Evolutionary conservation across 306 rosid species (phyloP), one percentile per base, ranked within the genome.

Genomic region (Carpinus fangiana): DNA sequence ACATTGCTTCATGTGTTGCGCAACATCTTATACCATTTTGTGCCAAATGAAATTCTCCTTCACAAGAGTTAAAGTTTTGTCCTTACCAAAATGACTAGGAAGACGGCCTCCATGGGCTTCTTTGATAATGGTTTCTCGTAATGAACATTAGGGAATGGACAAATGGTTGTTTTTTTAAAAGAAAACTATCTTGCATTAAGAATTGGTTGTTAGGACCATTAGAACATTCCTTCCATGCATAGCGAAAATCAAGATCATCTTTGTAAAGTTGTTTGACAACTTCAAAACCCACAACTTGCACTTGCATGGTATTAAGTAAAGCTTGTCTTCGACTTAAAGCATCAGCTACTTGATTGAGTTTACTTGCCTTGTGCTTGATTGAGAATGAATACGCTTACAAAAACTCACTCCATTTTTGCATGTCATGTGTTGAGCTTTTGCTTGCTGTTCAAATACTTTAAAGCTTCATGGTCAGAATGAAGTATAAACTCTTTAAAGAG

Each of bases 61-160:
- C 2, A 72, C 75, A 12, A 50, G 43, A 6, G 12, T 0, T 43
- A 72, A 51, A 34, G 61, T 72, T 16, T 72, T 72, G 60, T 50
- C 18, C 26, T 1, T 23, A 5, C 75, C 26, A 72, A 72, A 51
- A 20, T 72, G 75, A 3, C 61, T 1, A 50, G 14, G 45, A 26
- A 72, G 45, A 1, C 75, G 47, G 18, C 61, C 75, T 12, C 61
- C 47, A 72, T 72, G 45, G 47, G 61, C 75, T 13, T 51, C 13
- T 14, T 23, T 10, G 23, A 50, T 51, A 17, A 72, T 51, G 10
- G 26, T 46, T 3, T 31, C 43, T 41, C 26, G 1, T 2, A 72
- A 14, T 7, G 26, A 51, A 26, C 48, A 38, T 38, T 38, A 4
- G 43, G 43, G 43, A 38, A 38, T 38, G 6, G 6, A 38, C 3